These are phyloP conservation scores for Carex scoparia DNA, from an alignment of 176 grass and related monocot genomes.

Conservation along the genomic window DNA sequence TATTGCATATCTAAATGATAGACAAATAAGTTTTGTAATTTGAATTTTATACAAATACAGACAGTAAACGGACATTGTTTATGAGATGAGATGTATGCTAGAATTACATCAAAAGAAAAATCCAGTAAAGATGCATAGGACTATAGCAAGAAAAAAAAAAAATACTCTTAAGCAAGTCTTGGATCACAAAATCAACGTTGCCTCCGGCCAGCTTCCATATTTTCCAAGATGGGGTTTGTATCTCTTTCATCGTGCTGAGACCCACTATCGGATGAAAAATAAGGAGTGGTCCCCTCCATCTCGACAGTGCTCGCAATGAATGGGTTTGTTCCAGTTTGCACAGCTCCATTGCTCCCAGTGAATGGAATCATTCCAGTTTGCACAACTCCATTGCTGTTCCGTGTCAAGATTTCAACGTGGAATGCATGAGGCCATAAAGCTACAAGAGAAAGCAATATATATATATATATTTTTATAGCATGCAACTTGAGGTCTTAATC, in stretches of 20 bases:
- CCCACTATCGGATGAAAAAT: neutral
- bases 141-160: neutral
- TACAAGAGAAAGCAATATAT: neutral
- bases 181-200: neutral
- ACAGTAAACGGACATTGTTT: neutral
- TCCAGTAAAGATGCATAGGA: neutral
- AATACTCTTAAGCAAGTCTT: neutral
- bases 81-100: neutral
- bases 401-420: neutral
- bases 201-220: constrained; percentile 2
- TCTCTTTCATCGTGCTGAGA: neutral
- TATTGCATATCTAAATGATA: neutral
- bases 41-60: neutral
- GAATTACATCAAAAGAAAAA: neutral
- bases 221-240: neutral
- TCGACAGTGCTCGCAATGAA: neutral
- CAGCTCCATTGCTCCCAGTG: neutral
- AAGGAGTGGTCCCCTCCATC: neutral
- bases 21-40: neutral
- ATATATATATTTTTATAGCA: neutral
- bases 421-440: constrained; percentile 24
- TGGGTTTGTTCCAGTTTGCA: neutral
- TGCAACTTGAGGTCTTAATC: neutral
- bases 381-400: neutral
- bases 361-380: neutral